These are phyloP conservation scores for Fusarium torreyae DNA, from an alignment of 2,329 filamentous ascomycete species.

Conservation along the genomic window DNA sequence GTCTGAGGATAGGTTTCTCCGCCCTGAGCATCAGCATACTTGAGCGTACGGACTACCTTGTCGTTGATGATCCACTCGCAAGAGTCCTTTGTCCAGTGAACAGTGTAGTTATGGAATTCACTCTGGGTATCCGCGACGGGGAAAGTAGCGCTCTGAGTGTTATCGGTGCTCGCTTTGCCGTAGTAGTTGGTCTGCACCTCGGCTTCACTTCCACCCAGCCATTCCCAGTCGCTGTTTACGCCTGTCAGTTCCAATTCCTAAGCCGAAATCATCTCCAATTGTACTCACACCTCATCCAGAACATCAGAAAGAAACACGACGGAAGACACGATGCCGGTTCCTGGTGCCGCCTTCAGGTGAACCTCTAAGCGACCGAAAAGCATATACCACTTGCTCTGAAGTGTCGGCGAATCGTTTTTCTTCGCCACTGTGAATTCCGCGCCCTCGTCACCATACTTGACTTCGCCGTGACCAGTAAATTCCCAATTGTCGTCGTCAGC, in stretches of 20 bases:
- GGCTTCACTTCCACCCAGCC: conserved; percentile 75
- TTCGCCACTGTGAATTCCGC: conserved; percentile 69
- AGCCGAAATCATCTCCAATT: background rate
- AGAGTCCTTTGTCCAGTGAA: conserved; percentile 75
- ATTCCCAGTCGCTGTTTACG: conserved; percentile 76
- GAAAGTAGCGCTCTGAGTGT: conserved; percentile 46
- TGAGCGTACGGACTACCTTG: conserved; percentile 50
- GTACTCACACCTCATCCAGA: conserved; percentile 66
- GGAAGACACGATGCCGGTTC: conserved; percentile 82
- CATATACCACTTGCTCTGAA: conserved; percentile 81
- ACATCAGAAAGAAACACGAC: conserved; percentile 82
- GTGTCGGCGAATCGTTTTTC: conserved; percentile 70
- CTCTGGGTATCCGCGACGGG: conserved; percentile 50
- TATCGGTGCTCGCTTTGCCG: conserved; percentile 73
- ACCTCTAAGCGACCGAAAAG: conserved; percentile 85
- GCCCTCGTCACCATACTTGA: conserved; percentile 39
- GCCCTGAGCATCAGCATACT: conserved; percentile 62
- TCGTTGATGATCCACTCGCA: conserved; percentile 74
- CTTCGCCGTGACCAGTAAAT: conserved; percentile 33
- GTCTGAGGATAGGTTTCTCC: conserved; percentile 75
- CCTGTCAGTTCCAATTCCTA: background rate
- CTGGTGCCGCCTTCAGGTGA: conserved; percentile 78
- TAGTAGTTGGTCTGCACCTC: conserved; percentile 86
- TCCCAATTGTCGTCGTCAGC: conserved; percentile 43
- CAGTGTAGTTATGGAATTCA: conserved; percentile 72